These are phyloP conservation scores for Alternaria angustiovoidea DNA, from an alignment of 2,329 filamentous ascomycete genomes.

Conservation along the genomic window DNA sequence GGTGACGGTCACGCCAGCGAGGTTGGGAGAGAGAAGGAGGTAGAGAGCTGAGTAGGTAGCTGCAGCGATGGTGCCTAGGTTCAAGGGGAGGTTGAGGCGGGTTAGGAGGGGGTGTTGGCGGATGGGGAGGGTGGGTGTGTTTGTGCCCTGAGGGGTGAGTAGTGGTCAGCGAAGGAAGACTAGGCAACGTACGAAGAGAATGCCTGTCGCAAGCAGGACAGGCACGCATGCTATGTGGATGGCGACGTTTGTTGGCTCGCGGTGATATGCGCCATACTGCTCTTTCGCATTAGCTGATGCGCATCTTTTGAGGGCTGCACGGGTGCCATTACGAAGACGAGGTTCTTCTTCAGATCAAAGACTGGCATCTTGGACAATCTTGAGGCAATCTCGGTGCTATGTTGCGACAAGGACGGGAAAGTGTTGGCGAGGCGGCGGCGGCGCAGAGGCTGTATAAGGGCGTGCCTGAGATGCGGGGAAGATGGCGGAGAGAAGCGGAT, in stretches of 20 bases:
- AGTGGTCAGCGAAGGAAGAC: background rate
- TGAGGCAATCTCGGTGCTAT: background rate
- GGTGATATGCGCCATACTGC: conserved; percentile 85
- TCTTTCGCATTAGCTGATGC: background rate
- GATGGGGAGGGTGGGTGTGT: conserved; percentile 58
- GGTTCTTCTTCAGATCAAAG: conserved; percentile 47
- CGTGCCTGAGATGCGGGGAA: conserved; percentile 1
- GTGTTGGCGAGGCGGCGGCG: too few relatives aligned
- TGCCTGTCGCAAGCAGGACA: conserved; percentile 72
- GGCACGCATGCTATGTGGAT: conserved; percentile 85
- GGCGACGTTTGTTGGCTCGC: conserved; percentile 76
- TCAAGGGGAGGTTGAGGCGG: conserved; percentile 50
- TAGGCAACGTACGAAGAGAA: conserved; percentile 70
- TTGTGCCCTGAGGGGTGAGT: conserved; percentile 58
- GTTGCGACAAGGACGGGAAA: background rate
- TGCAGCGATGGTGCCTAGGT: conserved; percentile 59
- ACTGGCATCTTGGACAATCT: conserved; percentile 27
- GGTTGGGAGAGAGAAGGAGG: conserved; percentile 83
- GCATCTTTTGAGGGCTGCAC: background rate
- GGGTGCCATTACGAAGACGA: conserved; percentile 38
- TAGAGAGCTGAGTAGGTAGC: conserved; percentile 79
- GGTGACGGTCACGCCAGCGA: conserved; percentile 79
- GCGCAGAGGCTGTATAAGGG: background rate
- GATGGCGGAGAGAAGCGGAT: background rate
- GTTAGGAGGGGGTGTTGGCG: conserved; percentile 38